Evolutionary conservation across 108 stramenopile genomes (phyloP).

Genomic region (Conticribra weissflogii): DNA sequence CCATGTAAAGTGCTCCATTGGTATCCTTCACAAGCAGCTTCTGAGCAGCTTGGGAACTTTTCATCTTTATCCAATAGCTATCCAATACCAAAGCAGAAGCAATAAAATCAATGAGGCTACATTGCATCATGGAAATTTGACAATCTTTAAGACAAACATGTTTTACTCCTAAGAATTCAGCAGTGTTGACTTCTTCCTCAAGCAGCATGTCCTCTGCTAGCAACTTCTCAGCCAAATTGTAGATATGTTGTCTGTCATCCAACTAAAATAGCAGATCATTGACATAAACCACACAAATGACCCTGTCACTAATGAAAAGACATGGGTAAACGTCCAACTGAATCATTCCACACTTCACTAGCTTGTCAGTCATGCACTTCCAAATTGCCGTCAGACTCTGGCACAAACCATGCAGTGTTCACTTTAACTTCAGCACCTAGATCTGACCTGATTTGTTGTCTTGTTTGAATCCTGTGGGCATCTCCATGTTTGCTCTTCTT

Average conservation of each 20-base stretch:
- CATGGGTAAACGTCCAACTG: background rate
- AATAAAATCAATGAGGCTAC: no score
- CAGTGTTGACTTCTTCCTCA: no score
- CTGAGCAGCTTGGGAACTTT: no score
- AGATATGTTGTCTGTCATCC: background rate
- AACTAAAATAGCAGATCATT: background rate
- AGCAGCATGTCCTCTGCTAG: background rate
- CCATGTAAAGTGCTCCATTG: no score
- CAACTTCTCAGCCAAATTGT: background rate
- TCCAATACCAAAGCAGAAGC: no score
- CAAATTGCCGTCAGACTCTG: background rate
- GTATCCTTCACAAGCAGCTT: no score
- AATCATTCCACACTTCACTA: background rate
- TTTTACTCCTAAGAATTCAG: no score
- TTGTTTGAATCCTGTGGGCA: conserved; percentile 3
- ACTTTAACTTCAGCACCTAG: conserved; percentile 2
- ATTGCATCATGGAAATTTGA: no score
- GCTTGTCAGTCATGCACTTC: conserved; percentile 2
- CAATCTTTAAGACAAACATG: no score
- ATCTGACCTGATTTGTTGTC: background rate
- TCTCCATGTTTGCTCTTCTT: background rate
- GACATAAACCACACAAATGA: background rate
- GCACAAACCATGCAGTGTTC: background rate
- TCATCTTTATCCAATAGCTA: no score
- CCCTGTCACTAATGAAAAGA: background rate